Evolutionary conservation across 2,329 filamentous ascomycete genomes (phyloP).

Genomic region (Mycosphaerelloides madeirae): DNA sequence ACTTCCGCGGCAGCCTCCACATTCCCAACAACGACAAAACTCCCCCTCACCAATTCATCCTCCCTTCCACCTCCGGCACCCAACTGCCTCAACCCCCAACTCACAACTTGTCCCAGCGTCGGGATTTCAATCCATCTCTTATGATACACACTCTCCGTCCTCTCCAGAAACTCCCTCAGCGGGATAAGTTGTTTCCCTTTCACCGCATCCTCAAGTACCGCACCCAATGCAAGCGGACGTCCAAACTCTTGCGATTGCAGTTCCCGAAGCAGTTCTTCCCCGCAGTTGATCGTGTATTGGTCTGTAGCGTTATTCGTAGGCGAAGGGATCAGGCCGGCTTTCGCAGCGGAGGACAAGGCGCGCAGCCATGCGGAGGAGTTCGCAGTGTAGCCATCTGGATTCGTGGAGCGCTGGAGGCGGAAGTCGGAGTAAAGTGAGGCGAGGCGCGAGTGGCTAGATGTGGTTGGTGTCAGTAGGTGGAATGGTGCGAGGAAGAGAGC

Average conservation of each 20-base stretch:
- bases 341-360: conserved; percentile 64
- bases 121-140: conserved; percentile 65
- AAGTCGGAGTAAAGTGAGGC: conserved; percentile 89
- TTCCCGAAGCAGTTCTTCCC: conserved; percentile 62
- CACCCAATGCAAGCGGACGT: conserved; percentile 71
- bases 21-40: conserved; percentile 63
- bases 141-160: conserved; percentile 66
- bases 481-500: conserved; percentile 1
- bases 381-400: conserved; percentile 78
- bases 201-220: conserved; percentile 73
- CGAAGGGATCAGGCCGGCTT: conserved; percentile 55
- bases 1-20: conserved; percentile 48
- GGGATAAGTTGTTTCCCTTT: conserved; percentile 65
- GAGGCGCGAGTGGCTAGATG: conserved; percentile 60
- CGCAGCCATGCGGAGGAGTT: conserved; percentile 76
- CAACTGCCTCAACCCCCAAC: conserved; percentile 69
- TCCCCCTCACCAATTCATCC: conserved; percentile 56
- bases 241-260: conserved; percentile 76
- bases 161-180: conserved; percentile 61
- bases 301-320: conserved; percentile 36
- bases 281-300: conserved; percentile 49
- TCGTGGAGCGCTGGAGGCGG: conserved; percentile 64
- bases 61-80: conserved; percentile 35
- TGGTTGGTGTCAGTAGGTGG: conserved; percentile 7
- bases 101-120: conserved; percentile 57